phyloP scores from a whole-genome alignment of 169 alveolate genomes.

The Plasmodium gallinaceum region DNA sequence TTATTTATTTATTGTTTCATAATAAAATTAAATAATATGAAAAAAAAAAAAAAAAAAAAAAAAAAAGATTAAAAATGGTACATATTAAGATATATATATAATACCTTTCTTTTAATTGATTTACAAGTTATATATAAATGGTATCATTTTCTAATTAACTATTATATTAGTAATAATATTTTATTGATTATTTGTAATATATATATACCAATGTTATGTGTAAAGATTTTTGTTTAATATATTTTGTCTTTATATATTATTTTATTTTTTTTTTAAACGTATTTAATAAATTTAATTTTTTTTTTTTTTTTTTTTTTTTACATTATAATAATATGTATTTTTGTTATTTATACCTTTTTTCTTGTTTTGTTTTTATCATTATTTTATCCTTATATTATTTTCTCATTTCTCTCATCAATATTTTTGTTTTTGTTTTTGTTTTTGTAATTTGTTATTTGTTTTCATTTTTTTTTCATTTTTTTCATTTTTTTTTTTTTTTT shows the following conservation, averaged over 20 bases:
- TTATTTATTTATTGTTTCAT: background rate
- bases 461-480: background rate
- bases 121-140: background rate
- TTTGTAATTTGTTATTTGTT: background rate
- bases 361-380: constrained; percentile 7
- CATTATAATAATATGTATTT: background rate
- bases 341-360: background rate
- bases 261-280: background rate
- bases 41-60: too few species aligned
- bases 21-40: background rate
- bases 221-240: background rate
- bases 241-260: background rate
- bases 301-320: background rate
- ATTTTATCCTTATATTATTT: background rate
- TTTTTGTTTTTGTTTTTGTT: constrained; percentile 13
- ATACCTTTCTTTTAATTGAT: constrained; percentile 13
- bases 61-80: too few species aligned
- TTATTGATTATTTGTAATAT: background rate
- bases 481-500: background rate
- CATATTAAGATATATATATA: background rate
- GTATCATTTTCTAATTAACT: constrained; percentile 9
- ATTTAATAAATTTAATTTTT: background rate
- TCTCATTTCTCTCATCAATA: background rate
- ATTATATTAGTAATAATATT: background rate
- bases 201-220: too few species aligned